Evolutionary conservation across 2,329 filamentous ascomycete genomes (phyloP), one percentile per base, ranked within the genome.

Genomic region (Pezicula radicicola): DNA sequence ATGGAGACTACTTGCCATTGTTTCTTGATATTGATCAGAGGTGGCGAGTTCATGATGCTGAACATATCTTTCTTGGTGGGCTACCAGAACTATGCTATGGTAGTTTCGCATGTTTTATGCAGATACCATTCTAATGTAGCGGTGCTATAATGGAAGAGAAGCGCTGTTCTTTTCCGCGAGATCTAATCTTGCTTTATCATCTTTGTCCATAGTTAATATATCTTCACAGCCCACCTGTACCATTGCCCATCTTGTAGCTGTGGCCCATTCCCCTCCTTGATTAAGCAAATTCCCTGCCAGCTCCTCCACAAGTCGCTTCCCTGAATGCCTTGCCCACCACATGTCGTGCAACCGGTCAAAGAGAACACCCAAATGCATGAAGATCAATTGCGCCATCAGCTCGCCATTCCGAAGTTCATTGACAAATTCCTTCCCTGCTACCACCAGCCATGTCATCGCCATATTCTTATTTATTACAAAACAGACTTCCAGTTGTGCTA

Each of bases 251-350:
- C n/a, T 42, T 42, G 40, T 42, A 21, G 40, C 40, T 42, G 4
- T 19, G 40, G 40, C 40, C 40, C 40, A 42, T 42, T 42, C 18
- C 78, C 19, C 40, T 42, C 40, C 40, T 21, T 21, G 40, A 42
- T 42, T 42, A 42, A 42, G 40, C 6, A 58, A 51, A 19, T 13
- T 36, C 16, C 33, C 40, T 27, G 19, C 37, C n/a, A 52, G n/a
- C 18, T 52, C 50, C 28, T 45, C 18, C 4, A 49, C 50, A 12
- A 52, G 21, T 10, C 21, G 43, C 40, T 36, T 44, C 10, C 50
- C 50, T 16, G 40, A 48, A 15, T 15, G 40, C n/a, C n/a, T 48
- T 28, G 46, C 50, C 50, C 50, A 52, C 50, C 50, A 52, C 8
- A 49, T 45, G 15, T 52, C 30, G 19, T 43, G 21, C 15, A 48